These are phyloP conservation scores for Colletotrichum sojae DNA, from an alignment of 2,329 filamentous ascomycete genomes.

Conservation along the genomic window DNA sequence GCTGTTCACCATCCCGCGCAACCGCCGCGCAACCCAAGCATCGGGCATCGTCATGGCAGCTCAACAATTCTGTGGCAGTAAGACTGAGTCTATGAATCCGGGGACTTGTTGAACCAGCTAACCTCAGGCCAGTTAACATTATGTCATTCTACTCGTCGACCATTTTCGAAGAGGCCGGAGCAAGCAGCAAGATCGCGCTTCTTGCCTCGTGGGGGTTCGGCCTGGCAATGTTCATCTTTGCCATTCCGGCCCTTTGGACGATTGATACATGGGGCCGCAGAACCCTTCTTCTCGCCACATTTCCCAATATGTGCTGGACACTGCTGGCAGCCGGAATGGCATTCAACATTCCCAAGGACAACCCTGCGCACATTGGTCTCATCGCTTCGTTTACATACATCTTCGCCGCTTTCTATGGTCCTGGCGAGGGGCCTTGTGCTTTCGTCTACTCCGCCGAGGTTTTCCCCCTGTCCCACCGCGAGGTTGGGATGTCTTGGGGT, in stretches of 20 bases:
- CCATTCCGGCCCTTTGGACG: constrained; percentile 75
- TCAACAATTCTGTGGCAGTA: constrained; percentile 72
- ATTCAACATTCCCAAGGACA: constrained; percentile 50
- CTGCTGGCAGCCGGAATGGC: constrained; percentile 60
- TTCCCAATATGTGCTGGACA: constrained; percentile 76
- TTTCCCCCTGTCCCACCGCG: constrained; percentile 74
- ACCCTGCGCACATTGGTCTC: constrained; percentile 63
- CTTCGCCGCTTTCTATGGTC: constrained; percentile 77
- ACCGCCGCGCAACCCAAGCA: constrained; percentile 74
- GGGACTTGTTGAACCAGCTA: not conserved
- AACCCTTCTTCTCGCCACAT: constrained; percentile 73
- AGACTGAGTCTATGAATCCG: constrained; percentile 22
- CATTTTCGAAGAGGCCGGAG: constrained; percentile 62
- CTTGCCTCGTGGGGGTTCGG: constrained; percentile 71
- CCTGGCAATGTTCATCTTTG: constrained; percentile 70
- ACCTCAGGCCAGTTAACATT: constrained; percentile 55
- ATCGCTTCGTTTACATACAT: constrained; percentile 75
- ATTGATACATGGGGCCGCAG: constrained; percentile 78
- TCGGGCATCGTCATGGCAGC: constrained; percentile 78
- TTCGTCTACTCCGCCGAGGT: constrained; percentile 75
- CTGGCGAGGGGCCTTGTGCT: constrained; percentile 71
- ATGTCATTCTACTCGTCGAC: constrained; percentile 65
- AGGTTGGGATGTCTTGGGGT: constrained; percentile 75
- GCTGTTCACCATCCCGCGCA: constrained; percentile 70
- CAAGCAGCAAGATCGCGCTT: constrained; percentile 51